A percentile compares a stretch with the other conserved stretches of the same genome.
phyloP scores from a whole-genome alignment of 225 moss, liverwort and hornwort genomes.

The Thuidium tamariscinum region DNA sequence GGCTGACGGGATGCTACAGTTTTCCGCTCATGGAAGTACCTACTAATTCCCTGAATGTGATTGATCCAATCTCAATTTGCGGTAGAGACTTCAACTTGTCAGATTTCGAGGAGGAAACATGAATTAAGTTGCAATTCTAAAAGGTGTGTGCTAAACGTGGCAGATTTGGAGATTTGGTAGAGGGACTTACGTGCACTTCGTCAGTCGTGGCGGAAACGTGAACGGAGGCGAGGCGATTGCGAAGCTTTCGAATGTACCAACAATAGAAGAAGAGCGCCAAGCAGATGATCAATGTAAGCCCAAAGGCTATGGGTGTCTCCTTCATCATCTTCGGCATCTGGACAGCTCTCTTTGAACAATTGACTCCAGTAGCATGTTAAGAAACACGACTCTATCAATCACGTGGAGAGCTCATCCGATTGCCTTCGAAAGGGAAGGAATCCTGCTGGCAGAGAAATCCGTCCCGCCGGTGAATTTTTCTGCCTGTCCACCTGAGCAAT shows the following conservation, averaged over 20 bases:
- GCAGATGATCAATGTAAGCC: conserved; percentile 26
- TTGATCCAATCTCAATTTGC: background rate
- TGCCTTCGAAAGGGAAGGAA: background rate
- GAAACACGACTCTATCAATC: background rate
- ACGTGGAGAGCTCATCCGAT: background rate
- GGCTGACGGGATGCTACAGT: background rate
- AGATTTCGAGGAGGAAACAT: background rate
- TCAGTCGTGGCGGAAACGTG: conserved; percentile 27
- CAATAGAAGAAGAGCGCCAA: conserved; percentile 37
- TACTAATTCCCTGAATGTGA: background rate
- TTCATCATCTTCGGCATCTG: conserved; percentile 3
- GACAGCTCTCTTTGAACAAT: background rate
- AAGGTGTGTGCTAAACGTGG: background rate
- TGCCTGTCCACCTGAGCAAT: background rate
- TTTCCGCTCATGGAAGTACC: background rate
- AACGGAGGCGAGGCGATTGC: conserved; percentile 13
- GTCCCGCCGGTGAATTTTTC: background rate
- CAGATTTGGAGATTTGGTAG: background rate
- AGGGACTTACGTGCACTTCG: conserved; percentile 17
- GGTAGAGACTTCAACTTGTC: background rate
- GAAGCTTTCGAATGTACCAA: conserved; percentile 35
- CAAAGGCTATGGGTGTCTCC: conserved; percentile 39
- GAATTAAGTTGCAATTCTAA: background rate
- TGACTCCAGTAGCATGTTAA: background rate
- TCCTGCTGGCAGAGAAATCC: background rate